phyloP scores from a whole-genome alignment of 306 rosid genomes.

The Vigna mungo region DNA sequence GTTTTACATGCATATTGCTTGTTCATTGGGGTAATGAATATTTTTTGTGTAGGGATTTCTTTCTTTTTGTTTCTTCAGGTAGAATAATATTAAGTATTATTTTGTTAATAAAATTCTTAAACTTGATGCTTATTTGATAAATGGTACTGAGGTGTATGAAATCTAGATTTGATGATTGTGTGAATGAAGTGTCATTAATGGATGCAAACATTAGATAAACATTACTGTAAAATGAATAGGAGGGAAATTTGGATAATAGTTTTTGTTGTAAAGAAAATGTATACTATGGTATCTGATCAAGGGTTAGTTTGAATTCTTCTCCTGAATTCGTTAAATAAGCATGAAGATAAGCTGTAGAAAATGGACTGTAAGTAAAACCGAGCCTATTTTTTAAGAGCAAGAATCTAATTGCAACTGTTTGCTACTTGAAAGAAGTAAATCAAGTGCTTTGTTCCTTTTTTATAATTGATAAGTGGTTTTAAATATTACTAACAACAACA shows the following conservation, averaged over 20 bases:
- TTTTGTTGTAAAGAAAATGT: background rate
- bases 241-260: slow-evolving; percentile 9
- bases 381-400: background rate
- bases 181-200: background rate
- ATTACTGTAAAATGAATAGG: background rate
- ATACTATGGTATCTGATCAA: slow-evolving; percentile 14
- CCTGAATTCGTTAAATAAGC: slow-evolving; percentile 17
- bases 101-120: background rate
- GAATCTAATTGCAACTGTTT: background rate
- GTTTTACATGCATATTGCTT: slow-evolving; percentile 37
- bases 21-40: slow-evolving; percentile 13
- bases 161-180: slow-evolving; percentile 28
- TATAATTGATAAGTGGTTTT: background rate
- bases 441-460: background rate
- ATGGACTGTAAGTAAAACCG: background rate
- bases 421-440: background rate
- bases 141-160: slow-evolving; percentile 14
- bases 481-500: slow-evolving; percentile 2
- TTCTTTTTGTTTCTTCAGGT: slow-evolving; percentile 33
- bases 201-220: slow-evolving; percentile 14
- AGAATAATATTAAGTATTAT: slow-evolving; percentile 29
- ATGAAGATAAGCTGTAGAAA: background rate
- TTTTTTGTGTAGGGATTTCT: slow-evolving; percentile 12
- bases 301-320: slow-evolving; percentile 33
- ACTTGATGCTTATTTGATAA: slow-evolving; percentile 33